A percentile compares a stretch with the other conserved stretches of the same genome.
phyloP scores from a whole-genome alignment of 2,329 filamentous ascomycete genomes.

The Pyrenochaeta sp. region DNA sequence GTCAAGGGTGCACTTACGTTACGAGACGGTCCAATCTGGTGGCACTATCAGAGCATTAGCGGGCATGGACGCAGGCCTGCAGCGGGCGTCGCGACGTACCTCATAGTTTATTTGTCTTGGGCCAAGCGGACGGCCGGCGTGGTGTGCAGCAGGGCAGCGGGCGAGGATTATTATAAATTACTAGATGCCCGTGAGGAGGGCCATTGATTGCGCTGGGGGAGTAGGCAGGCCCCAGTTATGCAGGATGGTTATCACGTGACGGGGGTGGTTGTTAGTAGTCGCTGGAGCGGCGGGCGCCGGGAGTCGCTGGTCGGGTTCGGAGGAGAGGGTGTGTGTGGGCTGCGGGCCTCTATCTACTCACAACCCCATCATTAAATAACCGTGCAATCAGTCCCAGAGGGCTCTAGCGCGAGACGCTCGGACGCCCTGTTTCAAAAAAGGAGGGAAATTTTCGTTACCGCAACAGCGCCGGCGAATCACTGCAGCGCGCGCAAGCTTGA shows the following conservation, averaged over 20 bases:
- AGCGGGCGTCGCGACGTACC: constrained; percentile 32
- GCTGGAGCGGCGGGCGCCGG: constrained; percentile 34
- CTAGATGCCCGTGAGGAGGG: constrained; percentile 25
- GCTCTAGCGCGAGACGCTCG: constrained; percentile 23
- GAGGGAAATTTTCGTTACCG: constrained; percentile 39
- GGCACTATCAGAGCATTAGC: constrained; percentile 47
- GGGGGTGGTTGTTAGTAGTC: no score
- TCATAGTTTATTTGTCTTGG: constrained; percentile 42
- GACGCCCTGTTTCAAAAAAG: constrained; percentile 37
- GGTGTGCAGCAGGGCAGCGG: constrained; percentile 16
- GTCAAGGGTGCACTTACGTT: constrained; percentile 42
- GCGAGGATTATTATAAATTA: constrained; percentile 37
- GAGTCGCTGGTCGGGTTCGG: constrained; percentile 39
- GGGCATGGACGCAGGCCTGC: constrained; percentile 36
- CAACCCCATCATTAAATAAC: constrained; percentile 1
- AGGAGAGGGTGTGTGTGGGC: constrained; percentile 43
- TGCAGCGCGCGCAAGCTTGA: background rate
- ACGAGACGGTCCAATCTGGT: constrained; percentile 51
- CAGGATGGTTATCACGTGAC: constrained; percentile 32
- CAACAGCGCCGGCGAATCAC: constrained; percentile 30
- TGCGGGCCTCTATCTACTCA: constrained; percentile 35
- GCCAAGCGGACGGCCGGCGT: constrained; percentile 11
- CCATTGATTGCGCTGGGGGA: constrained; percentile 28
- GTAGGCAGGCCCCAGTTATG: constrained; percentile 9
- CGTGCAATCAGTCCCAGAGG: constrained; percentile 12